These are phyloP conservation scores for Bocquillonia castaneifolia DNA, from an alignment of 441 rosid species.

Conservation along the genomic window DNA sequence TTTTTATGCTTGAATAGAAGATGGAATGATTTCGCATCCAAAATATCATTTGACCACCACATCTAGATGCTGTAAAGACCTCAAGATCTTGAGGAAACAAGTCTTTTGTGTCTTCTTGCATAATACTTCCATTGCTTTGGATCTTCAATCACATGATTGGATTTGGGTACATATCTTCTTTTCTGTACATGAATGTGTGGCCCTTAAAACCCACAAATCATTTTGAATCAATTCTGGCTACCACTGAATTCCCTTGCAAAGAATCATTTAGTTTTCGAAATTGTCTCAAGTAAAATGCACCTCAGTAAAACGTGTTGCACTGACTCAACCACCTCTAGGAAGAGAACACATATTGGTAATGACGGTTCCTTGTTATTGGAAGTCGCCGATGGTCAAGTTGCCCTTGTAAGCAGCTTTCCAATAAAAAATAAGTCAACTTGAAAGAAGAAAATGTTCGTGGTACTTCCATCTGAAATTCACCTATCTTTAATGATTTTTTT, in stretches of 20 bases:
- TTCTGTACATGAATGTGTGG: not conserved
- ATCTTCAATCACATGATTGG: not conserved
- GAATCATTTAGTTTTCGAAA: not conserved
- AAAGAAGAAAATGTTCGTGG: not conserved
- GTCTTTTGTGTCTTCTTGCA: not conserved
- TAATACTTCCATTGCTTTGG: not conserved
- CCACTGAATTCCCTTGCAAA: not conserved
- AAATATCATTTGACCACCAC: not conserved
- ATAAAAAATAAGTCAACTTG: not conserved
- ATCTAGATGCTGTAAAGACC: too few relatives aligned
- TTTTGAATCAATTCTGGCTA: not conserved
- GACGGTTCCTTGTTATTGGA: not conserved
- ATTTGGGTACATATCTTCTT: not conserved
- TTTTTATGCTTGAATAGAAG: not conserved
- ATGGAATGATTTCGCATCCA: not conserved
- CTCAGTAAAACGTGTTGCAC: not conserved
- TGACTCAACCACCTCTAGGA: not conserved
- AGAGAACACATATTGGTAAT: not conserved
- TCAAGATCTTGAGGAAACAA: not conserved
- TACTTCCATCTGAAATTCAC: not conserved
- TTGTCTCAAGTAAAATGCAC: not conserved
- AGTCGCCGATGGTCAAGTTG: not conserved
- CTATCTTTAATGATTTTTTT: not conserved
- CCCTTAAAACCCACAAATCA: not conserved
- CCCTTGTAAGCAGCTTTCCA: not conserved